Conservation (phyloP, 352 stramenopile genomes). For the Pythium oligandrum region DNA sequence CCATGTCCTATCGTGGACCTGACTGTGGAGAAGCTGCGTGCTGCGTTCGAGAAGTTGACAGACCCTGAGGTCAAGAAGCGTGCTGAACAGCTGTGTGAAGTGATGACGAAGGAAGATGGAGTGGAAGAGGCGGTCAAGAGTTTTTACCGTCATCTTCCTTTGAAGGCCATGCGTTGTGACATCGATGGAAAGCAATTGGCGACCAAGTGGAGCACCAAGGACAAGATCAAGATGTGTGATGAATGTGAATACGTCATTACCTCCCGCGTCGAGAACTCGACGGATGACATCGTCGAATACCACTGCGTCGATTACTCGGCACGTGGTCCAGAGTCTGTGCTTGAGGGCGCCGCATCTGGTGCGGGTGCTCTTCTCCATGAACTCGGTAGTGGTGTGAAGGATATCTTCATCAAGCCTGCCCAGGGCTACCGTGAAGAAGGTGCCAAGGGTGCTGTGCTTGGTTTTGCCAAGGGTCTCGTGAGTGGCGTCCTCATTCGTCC, state of each 20-base stretch:
- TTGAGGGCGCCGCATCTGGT: slow-evolving; percentile 47
- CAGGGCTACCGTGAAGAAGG: slow-evolving; percentile 59
- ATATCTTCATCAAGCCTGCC: slow-evolving; percentile 53
- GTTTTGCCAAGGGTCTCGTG: slow-evolving; percentile 47
- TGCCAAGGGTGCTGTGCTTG: slow-evolving; percentile 52
- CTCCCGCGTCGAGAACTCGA: slow-evolving; percentile 37
- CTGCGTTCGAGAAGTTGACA: slow-evolving; percentile 73
- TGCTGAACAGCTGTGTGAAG: slow-evolving; percentile 41
- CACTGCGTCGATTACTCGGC: slow-evolving; percentile 56
- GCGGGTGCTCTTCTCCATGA: slow-evolving; percentile 59
- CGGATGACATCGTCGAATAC: slow-evolving; percentile 50
- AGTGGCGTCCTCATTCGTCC: slow-evolving; percentile 43
- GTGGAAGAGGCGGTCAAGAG: slow-evolving; percentile 70
- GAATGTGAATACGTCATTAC: slow-evolving; percentile 51
- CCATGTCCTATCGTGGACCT: slow-evolving; percentile 82
- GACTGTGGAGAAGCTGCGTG: slow-evolving; percentile 69
- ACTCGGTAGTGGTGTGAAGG: slow-evolving; percentile 53
- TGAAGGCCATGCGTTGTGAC: slow-evolving; percentile 87
- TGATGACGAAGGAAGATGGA: slow-evolving; percentile 85
- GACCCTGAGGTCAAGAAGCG: slow-evolving; percentile 38
- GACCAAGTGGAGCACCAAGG: slow-evolving; percentile 50
- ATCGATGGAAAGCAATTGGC: slow-evolving; percentile 36
- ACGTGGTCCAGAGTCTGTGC: slow-evolving; percentile 44
- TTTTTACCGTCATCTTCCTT: slow-evolving; percentile 85
- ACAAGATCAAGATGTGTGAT: slow-evolving; percentile 49